A percentile compares a stretch with the other conserved stretches of the same genome.
These are phyloP conservation scores for Infundibulicybe gibba DNA, from an alignment of 768 basidiomycete species.

Conservation along the genomic window DNA sequence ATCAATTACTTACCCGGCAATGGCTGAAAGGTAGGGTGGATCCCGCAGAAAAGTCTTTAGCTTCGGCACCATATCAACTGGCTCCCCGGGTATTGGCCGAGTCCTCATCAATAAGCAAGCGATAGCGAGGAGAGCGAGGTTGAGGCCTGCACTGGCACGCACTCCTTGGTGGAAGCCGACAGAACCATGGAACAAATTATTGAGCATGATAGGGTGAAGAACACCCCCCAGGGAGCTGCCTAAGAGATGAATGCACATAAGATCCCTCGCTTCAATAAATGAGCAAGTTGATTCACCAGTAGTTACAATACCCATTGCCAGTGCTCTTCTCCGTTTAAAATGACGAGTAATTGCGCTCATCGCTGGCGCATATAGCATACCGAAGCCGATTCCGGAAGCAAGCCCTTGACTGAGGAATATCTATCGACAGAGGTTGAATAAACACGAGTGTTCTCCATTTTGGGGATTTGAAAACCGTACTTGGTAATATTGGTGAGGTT, in stretches of 20 bases:
- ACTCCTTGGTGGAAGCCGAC: slow-evolving; percentile 37
- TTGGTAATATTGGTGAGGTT: slow-evolving; percentile 31
- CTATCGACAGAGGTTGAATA: slow-evolving; percentile 17
- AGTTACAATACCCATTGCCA: slow-evolving; percentile 31
- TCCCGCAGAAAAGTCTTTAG: not conserved
- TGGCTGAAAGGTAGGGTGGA: not conserved
- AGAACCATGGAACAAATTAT: slow-evolving; percentile 34
- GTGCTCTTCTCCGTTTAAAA: slow-evolving; percentile 27
- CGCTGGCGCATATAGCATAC: slow-evolving; percentile 1
- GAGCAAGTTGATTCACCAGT: slow-evolving; percentile 13
- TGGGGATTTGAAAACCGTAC: slow-evolving; percentile 9
- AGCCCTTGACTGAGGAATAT: slow-evolving; percentile 49
- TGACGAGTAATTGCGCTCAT: slow-evolving; percentile 33
- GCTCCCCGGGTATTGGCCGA: slow-evolving; percentile 18
- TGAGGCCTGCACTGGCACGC: slow-evolving; percentile 33
- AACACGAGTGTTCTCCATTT: not conserved
- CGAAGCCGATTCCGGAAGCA: not conserved
- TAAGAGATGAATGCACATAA: too few species aligned
- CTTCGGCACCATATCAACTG: too few species aligned
- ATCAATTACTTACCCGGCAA: not conserved
- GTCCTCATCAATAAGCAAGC: slow-evolving; percentile 31
- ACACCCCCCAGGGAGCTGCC: slow-evolving; percentile 33
- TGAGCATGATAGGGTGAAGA: slow-evolving; percentile 57
- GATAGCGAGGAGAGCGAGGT: slow-evolving; percentile 25
- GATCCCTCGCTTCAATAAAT: too few species aligned